These are phyloP conservation scores for Sonneratia alba DNA, from an alignment of 345 rosid genomes.

Conservation along the genomic window DNA sequence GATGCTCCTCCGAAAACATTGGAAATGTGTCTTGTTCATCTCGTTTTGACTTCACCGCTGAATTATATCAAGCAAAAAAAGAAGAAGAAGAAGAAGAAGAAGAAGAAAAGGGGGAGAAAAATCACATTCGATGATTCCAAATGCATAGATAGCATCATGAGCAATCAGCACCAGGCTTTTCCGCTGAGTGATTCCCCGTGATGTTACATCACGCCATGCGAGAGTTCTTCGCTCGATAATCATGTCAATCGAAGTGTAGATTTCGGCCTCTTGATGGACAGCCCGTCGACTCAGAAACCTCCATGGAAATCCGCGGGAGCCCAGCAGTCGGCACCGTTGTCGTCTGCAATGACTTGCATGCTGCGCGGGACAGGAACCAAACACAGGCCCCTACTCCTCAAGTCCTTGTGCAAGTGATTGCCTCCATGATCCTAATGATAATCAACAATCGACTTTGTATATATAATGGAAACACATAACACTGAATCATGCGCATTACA, in stretches of 20 bases:
- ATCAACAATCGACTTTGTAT: neutral
- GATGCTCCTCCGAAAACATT: too few relatives aligned
- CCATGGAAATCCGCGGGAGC: conserved; percentile 43
- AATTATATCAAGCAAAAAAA: too few relatives aligned
- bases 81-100: too few relatives aligned
- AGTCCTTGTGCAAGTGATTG: conserved; percentile 42
- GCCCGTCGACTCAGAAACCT: conserved; percentile 6
- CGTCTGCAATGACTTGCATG: conserved; percentile 62
- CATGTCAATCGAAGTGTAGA: neutral
- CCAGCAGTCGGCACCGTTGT: conserved; percentile 93
- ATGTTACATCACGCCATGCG: conserved; percentile 11
- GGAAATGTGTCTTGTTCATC: too few relatives aligned
- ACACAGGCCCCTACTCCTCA: conserved; percentile 91
- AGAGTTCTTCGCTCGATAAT: neutral
- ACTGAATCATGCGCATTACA: too few relatives aligned
- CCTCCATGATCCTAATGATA: conserved; percentile 22
- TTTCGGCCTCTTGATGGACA: too few relatives aligned
- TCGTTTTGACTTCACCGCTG: too few relatives aligned
- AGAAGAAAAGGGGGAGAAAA: neutral
- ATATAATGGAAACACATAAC: too few relatives aligned
- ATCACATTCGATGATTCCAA: neutral
- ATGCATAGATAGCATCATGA: conserved; percentile 96
- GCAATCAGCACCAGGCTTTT: conserved; percentile 86
- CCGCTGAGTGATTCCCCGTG: conserved; percentile 19
- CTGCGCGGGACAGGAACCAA: conserved; percentile 90